phyloP scores from a whole-genome alignment of 306 rosid genomes.

The Inga oerstediana region DNA sequence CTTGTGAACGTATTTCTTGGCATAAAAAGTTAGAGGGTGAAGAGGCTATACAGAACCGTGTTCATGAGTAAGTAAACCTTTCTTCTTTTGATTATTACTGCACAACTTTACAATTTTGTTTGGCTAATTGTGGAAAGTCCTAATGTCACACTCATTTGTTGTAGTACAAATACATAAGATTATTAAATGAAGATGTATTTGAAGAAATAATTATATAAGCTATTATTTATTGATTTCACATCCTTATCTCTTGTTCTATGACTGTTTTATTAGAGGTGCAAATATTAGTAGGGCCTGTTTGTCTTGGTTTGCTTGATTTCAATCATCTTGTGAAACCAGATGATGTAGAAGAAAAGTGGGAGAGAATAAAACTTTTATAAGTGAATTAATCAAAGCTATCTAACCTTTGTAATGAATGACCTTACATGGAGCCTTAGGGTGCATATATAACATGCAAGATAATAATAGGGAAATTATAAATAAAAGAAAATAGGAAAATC shows the following conservation, averaged over 20 bases:
- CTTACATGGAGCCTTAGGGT: not conserved
- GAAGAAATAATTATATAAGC: constrained; percentile 6
- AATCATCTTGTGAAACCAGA: too few species aligned
- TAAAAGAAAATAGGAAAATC: not conserved
- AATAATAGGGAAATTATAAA: not conserved
- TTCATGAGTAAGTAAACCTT: constrained; percentile 81
- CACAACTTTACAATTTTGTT: constrained; percentile 13
- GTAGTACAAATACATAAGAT: not conserved
- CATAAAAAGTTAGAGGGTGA: constrained; percentile 90
- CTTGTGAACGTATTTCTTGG: constrained; percentile 91
- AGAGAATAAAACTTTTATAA: not conserved
- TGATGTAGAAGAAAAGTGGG: not conserved
- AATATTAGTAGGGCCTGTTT: not conserved
- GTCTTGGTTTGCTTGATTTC: not conserved
- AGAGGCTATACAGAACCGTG: constrained; percentile 88
- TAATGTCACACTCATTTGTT: not conserved
- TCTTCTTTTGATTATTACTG: constrained; percentile 25
- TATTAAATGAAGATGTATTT: not conserved
- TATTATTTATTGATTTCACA: constrained; percentile 17
- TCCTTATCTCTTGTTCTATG: not conserved
- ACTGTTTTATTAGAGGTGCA: not conserved
- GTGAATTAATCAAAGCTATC: not conserved
- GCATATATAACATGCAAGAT: not conserved
- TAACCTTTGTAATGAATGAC: not conserved
- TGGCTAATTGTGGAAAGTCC: constrained; percentile 18